Evolutionary conservation across 2,329 filamentous ascomycete species (phyloP).

Genomic region (Monilinia laxa): DNA sequence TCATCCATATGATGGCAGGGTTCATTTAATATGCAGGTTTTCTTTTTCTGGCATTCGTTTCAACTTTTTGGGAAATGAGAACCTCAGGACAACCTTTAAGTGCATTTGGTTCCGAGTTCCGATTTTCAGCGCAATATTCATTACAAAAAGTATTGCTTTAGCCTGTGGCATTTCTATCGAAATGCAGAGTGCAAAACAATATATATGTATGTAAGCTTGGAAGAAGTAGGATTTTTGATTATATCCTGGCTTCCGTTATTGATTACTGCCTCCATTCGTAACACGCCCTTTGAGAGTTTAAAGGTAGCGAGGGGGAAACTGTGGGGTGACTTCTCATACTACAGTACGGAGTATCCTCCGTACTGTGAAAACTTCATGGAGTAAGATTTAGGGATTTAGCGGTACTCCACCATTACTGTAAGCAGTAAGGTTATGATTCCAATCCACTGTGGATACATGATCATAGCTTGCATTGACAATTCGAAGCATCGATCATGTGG

Average conservation of each 20-base stretch:
- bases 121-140: neutral
- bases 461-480: neutral
- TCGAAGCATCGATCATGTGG: neutral
- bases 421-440: neutral
- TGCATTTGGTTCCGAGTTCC: neutral
- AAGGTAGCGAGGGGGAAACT: too few relatives aligned
- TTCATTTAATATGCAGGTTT: neutral
- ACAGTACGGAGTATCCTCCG: neutral
- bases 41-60: neutral
- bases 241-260: neutral
- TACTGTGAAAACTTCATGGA: neutral
- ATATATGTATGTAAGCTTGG: neutral
- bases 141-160: neutral
- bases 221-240: neutral
- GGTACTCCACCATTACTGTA: neutral
- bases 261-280: neutral
- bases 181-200: neutral
- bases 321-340: neutral
- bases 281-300: neutral
- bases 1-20: slow-evolving; percentile 1
- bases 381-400: too few relatives aligned
- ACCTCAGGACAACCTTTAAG: neutral
- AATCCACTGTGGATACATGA: slow-evolving; percentile 5
- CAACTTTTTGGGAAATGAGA: neutral
- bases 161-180: neutral